Base-by-base conservation (phyloP, 2,329 filamentous ascomycete genomes). In the Amylocarpus encephaloides region DNA sequence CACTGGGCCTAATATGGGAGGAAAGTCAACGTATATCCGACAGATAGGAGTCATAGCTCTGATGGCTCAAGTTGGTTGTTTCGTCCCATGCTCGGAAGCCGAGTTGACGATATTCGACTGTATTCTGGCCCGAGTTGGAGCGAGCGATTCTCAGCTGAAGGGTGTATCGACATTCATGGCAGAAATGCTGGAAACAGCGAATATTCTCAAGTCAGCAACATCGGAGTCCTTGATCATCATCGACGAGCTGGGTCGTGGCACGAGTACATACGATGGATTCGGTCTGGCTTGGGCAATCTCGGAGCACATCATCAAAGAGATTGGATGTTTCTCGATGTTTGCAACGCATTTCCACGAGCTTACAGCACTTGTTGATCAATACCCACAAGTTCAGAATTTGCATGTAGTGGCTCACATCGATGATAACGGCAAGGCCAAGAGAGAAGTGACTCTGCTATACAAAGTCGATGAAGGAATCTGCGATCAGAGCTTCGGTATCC, bases 141-240 rank as follows among this genome's bases (percentile, higher is more conserved):
- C 93, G 6, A 93, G 87, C 61, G 94, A 98, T 70, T 95, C 88
- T 6, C 93, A 97, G 68, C 84, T 98, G 56, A 97, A 97, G 71
- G 93, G 93, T 33, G 93, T 98, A 1, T 95, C 89, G 3, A 98
- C 93, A 0, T 98, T 98, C 69, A 98, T 98, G 94, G 93, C 93
- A 1, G 93, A 98, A 72, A 98, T 98, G 93, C 79, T 98, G 18
- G 93, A 98, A 68, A 98, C 93, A 1, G 90, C 93, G 59, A 97
- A 97, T 67, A 98, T 98, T 58, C 83, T 98, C 64, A 97, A 97
- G 71, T 94, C 89, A 0, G 93, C 93, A 1, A 98, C 93, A 0
- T 82, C 86, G 30, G 93, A 98, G 66, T 95, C 89, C 4, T 79
- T 98, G 47, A 97, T 98, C 71, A 97, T 98, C 68, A 96, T 98